A percentile compares a stretch with the other conserved stretches of the same genome.
These are phyloP conservation scores for Thymus quinquecostatus DNA, from an alignment of 257 asterid species.

Conservation along the genomic window DNA sequence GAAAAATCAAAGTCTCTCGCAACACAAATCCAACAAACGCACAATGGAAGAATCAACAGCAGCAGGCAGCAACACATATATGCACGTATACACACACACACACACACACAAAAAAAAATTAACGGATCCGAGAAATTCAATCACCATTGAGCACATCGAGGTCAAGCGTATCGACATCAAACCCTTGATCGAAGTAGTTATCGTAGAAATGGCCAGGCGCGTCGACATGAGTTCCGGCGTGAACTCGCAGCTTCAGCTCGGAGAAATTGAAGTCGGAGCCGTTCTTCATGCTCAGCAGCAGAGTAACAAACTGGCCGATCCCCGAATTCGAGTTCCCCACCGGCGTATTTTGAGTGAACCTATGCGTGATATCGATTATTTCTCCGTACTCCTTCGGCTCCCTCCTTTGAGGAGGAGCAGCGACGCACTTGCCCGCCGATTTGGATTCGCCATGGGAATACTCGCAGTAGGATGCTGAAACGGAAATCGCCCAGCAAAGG, in stretches of 20 bases:
- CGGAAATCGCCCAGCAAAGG: constrained; percentile 27
- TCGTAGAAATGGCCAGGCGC: constrained; percentile 86
- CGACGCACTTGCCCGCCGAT: constrained; percentile 33
- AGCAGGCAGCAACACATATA: background rate
- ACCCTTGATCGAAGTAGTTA: constrained; percentile 65
- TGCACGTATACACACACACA: background rate
- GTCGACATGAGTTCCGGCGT: constrained; percentile 90
- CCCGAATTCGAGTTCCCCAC: constrained; percentile 58
- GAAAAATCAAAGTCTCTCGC: background rate
- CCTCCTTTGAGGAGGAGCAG: constrained; percentile 42
- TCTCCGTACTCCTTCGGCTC: constrained; percentile 56
- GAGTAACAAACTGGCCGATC: constrained; percentile 53
- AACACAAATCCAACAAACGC: background rate
- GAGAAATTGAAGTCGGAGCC: constrained; percentile 85
- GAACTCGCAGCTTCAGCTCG: constrained; percentile 62
- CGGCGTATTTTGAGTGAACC: constrained; percentile 58
- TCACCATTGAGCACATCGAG: constrained; percentile 69
- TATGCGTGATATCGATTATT: constrained; percentile 75
- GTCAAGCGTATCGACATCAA: constrained; percentile 79
- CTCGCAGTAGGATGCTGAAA: constrained; percentile 42
- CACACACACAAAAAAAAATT: too few species aligned
- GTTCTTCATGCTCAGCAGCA: constrained; percentile 72
- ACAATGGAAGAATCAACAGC: background rate
- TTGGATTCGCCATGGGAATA: constrained; percentile 43
- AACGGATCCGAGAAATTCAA: background rate